Percentiles rank a stretch among this genome's conserved stretches.
Conservation (phyloP, 192 early-diverging fungal genomes). For the Backusella circina region DNA sequence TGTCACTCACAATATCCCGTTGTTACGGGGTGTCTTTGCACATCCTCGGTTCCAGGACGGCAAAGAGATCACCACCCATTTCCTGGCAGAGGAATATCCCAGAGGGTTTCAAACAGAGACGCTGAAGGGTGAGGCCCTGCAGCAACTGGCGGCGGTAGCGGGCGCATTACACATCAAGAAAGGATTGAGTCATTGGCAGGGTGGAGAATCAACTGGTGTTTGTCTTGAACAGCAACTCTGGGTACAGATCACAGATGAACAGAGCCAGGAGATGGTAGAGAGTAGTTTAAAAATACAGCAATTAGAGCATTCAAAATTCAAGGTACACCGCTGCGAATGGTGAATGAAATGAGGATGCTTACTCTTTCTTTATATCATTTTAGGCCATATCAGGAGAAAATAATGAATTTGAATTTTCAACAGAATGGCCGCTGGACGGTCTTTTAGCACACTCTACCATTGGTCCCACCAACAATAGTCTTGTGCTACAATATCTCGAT, state of each 20-base stretch:
- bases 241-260: conserved; percentile 38
- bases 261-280: conserved; percentile 37
- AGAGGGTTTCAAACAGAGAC: conserved; percentile 77
- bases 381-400: conserved; percentile 28
- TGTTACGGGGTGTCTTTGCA: conserved; percentile 82
- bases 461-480: conserved; percentile 30
- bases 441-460: conserved; percentile 60
- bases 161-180: conserved; percentile 67
- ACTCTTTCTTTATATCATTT: conserved; percentile 21
- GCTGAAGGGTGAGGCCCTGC: conserved; percentile 44
- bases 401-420: conserved; percentile 27
- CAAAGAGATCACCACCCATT: conserved; percentile 72
- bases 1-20: conserved; percentile 93
- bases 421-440: conserved; percentile 73
- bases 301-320: conserved; percentile 36
- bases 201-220: conserved; percentile 19
- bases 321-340: no score
- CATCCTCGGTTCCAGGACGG: conserved; percentile 71
- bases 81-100: conserved; percentile 88
- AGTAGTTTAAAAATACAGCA: conserved; percentile 45
- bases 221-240: conserved; percentile 50
- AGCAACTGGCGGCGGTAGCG: conserved; percentile 62
- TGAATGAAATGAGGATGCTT: no score
- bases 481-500: conserved; percentile 73
- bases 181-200: conserved; percentile 56